phyloP scores from a whole-genome alignment of 257 asterid genomes.

The Striga asiatica region DNA sequence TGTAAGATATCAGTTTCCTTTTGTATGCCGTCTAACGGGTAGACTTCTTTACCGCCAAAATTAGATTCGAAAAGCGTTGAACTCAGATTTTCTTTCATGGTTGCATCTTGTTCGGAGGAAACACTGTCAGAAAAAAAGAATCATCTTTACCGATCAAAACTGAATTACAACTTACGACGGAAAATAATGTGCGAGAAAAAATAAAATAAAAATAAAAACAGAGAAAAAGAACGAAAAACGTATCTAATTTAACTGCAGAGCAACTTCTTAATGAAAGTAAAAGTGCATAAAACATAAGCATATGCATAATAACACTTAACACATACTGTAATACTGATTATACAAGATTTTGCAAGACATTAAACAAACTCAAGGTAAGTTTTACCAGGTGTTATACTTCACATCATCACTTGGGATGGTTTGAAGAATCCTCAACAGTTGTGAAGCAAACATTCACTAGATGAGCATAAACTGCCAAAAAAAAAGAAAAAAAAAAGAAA shows the following conservation, averaged over 20 bases:
- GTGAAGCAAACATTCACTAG: slow-evolving; percentile 62
- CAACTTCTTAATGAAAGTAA: no score
- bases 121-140: slow-evolving; percentile 20
- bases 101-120: slow-evolving; percentile 30
- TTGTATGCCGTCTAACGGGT: slow-evolving; percentile 16
- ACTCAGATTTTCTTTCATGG: slow-evolving; percentile 38
- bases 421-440: slow-evolving; percentile 47
- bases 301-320: no score
- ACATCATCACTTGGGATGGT: slow-evolving; percentile 40
- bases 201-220: no score
- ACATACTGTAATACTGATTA: no score
- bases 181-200: neutral
- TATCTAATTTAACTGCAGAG: no score
- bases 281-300: no score
- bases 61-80: slow-evolving; percentile 18
- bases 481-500: no score
- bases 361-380: no score
- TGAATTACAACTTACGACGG: neutral
- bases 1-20: slow-evolving; percentile 11
- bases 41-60: slow-evolving; percentile 17
- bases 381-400: slow-evolving; percentile 42
- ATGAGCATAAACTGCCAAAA: no score
- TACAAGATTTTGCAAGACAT: no score
- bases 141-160: neutral
- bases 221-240: no score